A percentile compares a stretch with the other conserved stretches of the same genome.
phyloP scores from a whole-genome alignment of 345 rosid species.

The Salix purpurea region DNA sequence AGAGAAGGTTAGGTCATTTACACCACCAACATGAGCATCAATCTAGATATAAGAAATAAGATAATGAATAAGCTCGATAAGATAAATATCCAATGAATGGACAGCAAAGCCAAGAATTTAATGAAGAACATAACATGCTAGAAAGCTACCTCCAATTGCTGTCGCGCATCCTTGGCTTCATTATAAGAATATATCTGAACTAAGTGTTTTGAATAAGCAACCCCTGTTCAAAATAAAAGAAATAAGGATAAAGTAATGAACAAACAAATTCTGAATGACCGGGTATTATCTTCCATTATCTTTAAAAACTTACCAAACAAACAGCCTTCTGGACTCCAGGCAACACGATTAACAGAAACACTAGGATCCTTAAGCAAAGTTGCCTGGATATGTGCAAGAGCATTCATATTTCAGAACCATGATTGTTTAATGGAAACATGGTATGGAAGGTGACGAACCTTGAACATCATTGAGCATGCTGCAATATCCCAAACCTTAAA shows the following conservation, averaged over 20 bases:
- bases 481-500: constrained; percentile 68
- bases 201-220: constrained; percentile 38
- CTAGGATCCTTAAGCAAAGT: constrained; percentile 35
- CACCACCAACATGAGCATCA: constrained; percentile 73
- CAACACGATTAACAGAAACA: constrained; percentile 38
- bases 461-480: constrained; percentile 42
- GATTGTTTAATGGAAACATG: not conserved
- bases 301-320: constrained; percentile 42
- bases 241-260: not conserved
- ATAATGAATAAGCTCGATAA: not conserved
- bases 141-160: constrained; percentile 27
- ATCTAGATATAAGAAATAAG: constrained; percentile 39
- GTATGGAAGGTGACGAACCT: constrained; percentile 35
- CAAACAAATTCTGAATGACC: not conserved
- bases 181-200: constrained; percentile 34
- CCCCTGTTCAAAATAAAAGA: constrained; percentile 20
- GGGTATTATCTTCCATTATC: not conserved
- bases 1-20: constrained; percentile 68
- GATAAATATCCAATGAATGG: not conserved
- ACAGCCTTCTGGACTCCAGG: constrained; percentile 55
- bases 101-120: not conserved
- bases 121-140: not conserved
- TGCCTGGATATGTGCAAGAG: constrained; percentile 26
- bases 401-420: constrained; percentile 7
- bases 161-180: constrained; percentile 19